Conservation (phyloP, 2,329 filamentous ascomycete genomes). For the Aspergillus fumigatus region DNA sequence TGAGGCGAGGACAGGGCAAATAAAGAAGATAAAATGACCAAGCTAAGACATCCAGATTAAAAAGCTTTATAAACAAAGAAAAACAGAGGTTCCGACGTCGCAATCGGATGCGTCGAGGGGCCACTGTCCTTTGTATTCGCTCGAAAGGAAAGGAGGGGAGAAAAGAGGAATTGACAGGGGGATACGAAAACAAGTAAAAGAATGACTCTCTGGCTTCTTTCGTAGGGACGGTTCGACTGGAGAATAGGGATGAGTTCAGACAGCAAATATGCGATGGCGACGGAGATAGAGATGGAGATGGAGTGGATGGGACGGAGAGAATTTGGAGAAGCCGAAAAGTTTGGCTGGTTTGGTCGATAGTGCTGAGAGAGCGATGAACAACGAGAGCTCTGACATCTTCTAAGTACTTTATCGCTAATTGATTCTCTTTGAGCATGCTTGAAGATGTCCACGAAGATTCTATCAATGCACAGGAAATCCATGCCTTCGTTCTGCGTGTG, state of each 20-base stretch:
- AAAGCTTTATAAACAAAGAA: too few relatives aligned
- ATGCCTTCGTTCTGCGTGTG: neutral
- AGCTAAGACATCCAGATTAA: neutral
- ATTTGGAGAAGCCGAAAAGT: neutral
- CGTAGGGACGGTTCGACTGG: neutral
- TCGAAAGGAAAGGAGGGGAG: neutral
- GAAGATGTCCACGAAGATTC: neutral
- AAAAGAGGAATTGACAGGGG: neutral
- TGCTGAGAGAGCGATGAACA: neutral
- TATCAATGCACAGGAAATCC: neutral
- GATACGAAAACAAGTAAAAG: conserved; percentile 1
- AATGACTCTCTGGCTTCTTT: neutral
- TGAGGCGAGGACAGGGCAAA: conserved; percentile 4
- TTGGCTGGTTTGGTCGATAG: neutral
- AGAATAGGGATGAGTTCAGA: neutral
- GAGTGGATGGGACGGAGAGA: neutral
- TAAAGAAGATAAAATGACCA: neutral
- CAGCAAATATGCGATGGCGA: conserved; percentile 3
- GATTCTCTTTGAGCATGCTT: neutral
- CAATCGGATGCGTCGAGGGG: neutral
- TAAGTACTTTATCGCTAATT: neutral
- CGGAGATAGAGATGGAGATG: neutral
- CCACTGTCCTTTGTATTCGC: neutral
- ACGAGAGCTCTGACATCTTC: neutral
- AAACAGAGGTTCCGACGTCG: neutral